Conservation (phyloP, 805 yeast genomes). For the Kluyveromyces lactis region DNA sequence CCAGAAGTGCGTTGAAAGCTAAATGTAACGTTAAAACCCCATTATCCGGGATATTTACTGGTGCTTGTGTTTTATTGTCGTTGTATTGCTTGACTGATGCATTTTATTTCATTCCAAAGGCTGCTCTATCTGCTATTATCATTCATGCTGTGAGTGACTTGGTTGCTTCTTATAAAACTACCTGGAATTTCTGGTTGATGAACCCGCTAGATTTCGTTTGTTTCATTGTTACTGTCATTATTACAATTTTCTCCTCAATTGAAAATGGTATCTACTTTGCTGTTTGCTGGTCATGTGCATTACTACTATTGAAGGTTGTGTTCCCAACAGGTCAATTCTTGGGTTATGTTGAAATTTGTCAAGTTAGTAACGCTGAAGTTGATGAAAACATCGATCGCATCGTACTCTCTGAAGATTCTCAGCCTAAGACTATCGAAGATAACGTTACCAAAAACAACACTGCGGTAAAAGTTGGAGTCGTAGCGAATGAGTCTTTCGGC, state of each 20-base stretch:
- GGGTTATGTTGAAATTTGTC: conserved; percentile 68
- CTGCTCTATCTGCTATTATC: conserved; percentile 77
- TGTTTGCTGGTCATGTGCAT: conserved; percentile 72
- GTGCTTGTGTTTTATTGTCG: conserved; percentile 80
- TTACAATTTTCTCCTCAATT: conserved; percentile 70
- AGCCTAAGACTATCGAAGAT: not conserved
- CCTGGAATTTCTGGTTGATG: conserved; percentile 62
- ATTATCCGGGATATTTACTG: conserved; percentile 83
- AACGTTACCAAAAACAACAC: not conserved
- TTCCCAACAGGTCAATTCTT: conserved; percentile 76
- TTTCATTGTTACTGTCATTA: conserved; percentile 61
- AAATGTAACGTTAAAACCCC: conserved; percentile 96
- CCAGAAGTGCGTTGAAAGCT: conserved; percentile 88
- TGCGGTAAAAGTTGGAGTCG: not conserved
- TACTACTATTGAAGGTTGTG: conserved; percentile 63
- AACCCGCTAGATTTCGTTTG: conserved; percentile 69
- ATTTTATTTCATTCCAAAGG: conserved; percentile 85
- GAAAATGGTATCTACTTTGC: conserved; percentile 92
- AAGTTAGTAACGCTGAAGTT: conserved; percentile 36
- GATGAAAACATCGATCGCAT: conserved; percentile 1
- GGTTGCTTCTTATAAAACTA: conserved; percentile 57
- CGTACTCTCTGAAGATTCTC: not conserved
- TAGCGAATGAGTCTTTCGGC: no score
- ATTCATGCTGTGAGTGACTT: conserved; percentile 91
- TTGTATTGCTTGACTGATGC: conserved; percentile 76